Conservation (phyloP, 805 yeast genomes). For the Scheffersomyces ergatensis region DNA sequence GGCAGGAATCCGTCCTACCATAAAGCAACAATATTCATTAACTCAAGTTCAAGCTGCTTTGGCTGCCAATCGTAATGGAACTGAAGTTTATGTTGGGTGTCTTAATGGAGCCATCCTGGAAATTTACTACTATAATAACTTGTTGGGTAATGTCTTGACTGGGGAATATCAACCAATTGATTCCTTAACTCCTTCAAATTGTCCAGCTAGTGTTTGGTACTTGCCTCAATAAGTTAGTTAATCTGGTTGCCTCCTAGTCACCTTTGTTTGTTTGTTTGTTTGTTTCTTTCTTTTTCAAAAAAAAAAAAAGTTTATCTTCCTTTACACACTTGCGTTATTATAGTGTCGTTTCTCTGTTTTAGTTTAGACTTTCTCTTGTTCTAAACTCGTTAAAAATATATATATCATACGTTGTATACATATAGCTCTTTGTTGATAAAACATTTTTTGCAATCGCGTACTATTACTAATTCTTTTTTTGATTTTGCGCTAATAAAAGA, state of each 20-base stretch:
- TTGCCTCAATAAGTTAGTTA: conserved; percentile 15
- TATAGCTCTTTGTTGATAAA: too few relatives aligned
- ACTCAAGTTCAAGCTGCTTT: conserved; percentile 31
- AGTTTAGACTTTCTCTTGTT: too few relatives aligned
- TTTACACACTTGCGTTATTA: too few relatives aligned
- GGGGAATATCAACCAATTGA: conserved; percentile 66
- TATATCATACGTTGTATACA: too few relatives aligned
- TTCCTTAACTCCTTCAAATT: conserved; percentile 51
- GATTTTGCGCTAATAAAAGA: too few relatives aligned
- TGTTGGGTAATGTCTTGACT: conserved; percentile 67
- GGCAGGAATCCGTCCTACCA: conserved; percentile 36
- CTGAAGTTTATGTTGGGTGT: conserved; percentile 36
- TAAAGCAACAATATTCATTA: conserved; percentile 29
- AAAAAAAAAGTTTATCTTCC: too few relatives aligned
- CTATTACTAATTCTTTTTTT: too few relatives aligned
- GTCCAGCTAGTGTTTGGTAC: conserved; percentile 55
- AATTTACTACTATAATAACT: conserved; percentile 80
- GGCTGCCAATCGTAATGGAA: conserved; percentile 25
- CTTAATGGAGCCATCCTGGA: conserved; percentile 48
- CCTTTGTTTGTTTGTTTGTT: background rate
- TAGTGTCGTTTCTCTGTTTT: too few relatives aligned
- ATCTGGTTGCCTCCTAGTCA: too few relatives aligned
- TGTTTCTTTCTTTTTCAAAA: background rate
- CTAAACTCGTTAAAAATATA: too few relatives aligned
- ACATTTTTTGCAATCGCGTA: too few relatives aligned